Evolutionary conservation across 1,139 yeast species (phyloP), one percentile per base, ranked within the genome.

Genomic region (Sugiyamaella grinbergsii): DNA sequence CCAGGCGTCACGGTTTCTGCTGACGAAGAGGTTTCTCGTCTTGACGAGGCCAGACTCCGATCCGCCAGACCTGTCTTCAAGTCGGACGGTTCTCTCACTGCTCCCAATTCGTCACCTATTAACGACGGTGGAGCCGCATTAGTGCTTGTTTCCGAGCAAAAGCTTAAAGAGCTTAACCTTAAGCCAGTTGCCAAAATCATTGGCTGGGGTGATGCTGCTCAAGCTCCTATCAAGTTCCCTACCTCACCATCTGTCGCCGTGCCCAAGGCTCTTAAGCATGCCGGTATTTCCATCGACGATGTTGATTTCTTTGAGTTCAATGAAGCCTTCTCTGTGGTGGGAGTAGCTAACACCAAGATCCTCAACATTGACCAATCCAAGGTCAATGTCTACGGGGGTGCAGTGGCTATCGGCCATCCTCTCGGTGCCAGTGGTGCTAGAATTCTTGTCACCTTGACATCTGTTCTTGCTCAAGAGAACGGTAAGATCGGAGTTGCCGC

Each of bases 141-240:
- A 41, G 75, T 93, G 46, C 78, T 93, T 62, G 94, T 88, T 50
- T 85, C 95, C 52, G 96, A 81, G 67, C 74, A 75, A 58, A 89
- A 89, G 75, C 78, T 89, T 64, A 80, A 82, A 70, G 95, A 91
- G 76, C 80, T 90, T 61, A 85, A 86, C 41, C 75, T 93, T 66
- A 87, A 77, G 67, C 98, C 98, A 59, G 72, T 93, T 60, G 98
- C 96, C 56, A 81, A 82, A 70, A 83, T 93, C 63, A 67, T 80
- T 52, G 96, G 96, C 56, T 91, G 96, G 96, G 98, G 96, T 72
- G 98, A 93, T 71, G 98, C 97, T 65, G 98, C 95, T 51, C 90
- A 90, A 68, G 82, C 82, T 46, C 98, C 98, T 59, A 80, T 84
- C 63, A 94, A 89, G 73, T 93, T 91, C 78, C 91, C 98, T 54